These are phyloP conservation scores for Quercus lobata DNA, from an alignment of 331 rosid species.

Conservation along the genomic window DNA sequence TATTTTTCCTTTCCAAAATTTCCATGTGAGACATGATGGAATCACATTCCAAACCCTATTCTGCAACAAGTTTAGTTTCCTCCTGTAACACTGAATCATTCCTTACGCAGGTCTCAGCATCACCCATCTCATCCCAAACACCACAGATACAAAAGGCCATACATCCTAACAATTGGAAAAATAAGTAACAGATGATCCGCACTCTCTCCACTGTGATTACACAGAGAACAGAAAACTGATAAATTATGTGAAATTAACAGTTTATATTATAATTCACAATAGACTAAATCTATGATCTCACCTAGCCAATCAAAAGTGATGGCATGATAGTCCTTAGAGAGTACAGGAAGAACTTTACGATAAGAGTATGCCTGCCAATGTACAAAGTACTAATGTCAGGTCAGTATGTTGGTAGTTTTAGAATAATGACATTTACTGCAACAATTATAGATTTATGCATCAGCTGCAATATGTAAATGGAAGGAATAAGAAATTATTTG, in stretches of 20 bases:
- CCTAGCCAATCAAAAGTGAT: conserved; percentile 91
- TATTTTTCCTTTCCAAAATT: no score
- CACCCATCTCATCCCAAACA: no score
- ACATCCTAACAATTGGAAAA: no score
- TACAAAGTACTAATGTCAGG: conserved; percentile 6
- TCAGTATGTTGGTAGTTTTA: conserved; percentile 1
- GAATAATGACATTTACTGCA: neutral
- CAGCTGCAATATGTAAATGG: neutral
- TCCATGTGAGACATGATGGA: no score
- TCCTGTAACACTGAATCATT: no score
- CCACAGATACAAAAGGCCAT: no score
- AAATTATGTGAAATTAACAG: neutral
- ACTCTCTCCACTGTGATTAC: neutral
- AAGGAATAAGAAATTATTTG: neutral
- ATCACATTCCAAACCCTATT: no score
- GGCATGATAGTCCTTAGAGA: conserved; percentile 53
- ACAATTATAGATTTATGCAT: neutral
- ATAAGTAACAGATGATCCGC: no score
- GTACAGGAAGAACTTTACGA: conserved; percentile 79
- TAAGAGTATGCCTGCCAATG: conserved; percentile 76
- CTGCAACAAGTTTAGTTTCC: no score
- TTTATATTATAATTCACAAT: neutral
- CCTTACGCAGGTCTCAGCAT: no score
- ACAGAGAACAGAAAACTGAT: neutral
- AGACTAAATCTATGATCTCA: conserved; percentile 24